Conservation (phyloP, 2,329 filamentous ascomycete species). For the Alternaria sp. region DNA sequence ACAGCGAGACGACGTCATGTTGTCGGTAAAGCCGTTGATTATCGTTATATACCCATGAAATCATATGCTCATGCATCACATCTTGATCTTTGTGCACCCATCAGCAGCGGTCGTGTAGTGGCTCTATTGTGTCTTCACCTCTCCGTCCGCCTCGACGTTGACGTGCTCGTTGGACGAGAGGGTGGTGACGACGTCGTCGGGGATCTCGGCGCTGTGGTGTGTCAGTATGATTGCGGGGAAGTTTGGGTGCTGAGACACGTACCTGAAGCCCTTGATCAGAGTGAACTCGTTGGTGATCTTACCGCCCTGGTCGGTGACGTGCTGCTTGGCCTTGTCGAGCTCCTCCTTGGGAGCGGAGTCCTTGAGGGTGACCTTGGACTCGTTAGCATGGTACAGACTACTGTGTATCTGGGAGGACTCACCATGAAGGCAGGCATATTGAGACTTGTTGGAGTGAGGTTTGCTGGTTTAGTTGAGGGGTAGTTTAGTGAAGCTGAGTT, state of each 20-base stretch:
- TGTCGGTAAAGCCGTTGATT: neutral
- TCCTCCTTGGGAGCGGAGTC: slow-evolving; percentile 69
- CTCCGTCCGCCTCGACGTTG: slow-evolving; percentile 77
- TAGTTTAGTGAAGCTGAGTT: neutral
- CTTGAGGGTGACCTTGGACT: slow-evolving; percentile 78
- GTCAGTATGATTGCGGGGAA: slow-evolving; percentile 9
- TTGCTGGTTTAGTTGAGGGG: neutral
- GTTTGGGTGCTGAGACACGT: slow-evolving; percentile 50
- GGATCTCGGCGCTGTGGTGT: slow-evolving; percentile 71
- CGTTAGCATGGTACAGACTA: neutral
- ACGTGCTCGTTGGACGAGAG: slow-evolving; percentile 75
- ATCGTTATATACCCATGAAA: slow-evolving; percentile 10
- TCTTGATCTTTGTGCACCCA: slow-evolving; percentile 10
- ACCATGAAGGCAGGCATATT: slow-evolving; percentile 29
- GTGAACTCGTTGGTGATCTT: slow-evolving; percentile 83
- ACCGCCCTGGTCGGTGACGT: slow-evolving; percentile 77
- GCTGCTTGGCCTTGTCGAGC: slow-evolving; percentile 79
- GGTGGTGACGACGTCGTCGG: slow-evolving; percentile 68
- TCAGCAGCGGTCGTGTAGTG: slow-evolving; percentile 4
- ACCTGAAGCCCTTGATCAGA: slow-evolving; percentile 94
- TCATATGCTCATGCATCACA: slow-evolving; percentile 7
- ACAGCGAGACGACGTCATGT: neutral
- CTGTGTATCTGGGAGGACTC: neutral
- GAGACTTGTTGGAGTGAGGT: neutral
- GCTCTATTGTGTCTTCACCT: slow-evolving; percentile 73